Evolutionary conservation across 176 grass and related monocot species (phyloP).

Genomic region (Carex scoparia): DNA sequence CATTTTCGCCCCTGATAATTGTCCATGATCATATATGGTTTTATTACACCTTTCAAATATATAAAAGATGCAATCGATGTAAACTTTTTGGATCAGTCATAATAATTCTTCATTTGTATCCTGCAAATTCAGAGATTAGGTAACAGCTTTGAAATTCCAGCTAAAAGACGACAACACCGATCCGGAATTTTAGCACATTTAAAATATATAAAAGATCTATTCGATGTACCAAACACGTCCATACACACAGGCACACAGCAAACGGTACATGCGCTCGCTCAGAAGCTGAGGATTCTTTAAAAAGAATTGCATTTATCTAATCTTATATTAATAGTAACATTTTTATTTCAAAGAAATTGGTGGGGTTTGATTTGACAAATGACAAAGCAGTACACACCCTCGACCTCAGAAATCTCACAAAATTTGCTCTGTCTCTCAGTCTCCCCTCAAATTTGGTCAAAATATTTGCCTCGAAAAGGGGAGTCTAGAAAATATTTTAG

Average conservation of each 20-base stretch:
- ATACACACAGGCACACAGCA: not conserved
- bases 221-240: not conserved
- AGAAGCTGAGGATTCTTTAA: not conserved
- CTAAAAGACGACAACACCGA: conserved; percentile 4
- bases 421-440: not conserved
- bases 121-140: not conserved
- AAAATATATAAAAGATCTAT: not conserved
- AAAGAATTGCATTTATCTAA: not conserved
- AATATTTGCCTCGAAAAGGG: not conserved
- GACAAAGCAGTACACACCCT: not conserved
- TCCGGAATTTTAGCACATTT: not conserved
- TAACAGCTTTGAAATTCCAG: not conserved
- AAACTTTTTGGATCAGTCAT: not conserved
- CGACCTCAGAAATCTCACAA: not conserved
- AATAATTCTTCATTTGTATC: not conserved
- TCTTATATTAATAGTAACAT: not conserved
- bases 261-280: not conserved
- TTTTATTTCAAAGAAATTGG: not conserved
- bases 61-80: not conserved
- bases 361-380: conserved; percentile 13
- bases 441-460: conserved; percentile 4
- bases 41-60: no score
- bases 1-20: no score
- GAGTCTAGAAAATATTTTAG: not conserved
- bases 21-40: no score